Evolutionary conservation across 352 stramenopile genomes (phyloP).

Genomic region (Globisporangium rhizosaccharum): DNA sequence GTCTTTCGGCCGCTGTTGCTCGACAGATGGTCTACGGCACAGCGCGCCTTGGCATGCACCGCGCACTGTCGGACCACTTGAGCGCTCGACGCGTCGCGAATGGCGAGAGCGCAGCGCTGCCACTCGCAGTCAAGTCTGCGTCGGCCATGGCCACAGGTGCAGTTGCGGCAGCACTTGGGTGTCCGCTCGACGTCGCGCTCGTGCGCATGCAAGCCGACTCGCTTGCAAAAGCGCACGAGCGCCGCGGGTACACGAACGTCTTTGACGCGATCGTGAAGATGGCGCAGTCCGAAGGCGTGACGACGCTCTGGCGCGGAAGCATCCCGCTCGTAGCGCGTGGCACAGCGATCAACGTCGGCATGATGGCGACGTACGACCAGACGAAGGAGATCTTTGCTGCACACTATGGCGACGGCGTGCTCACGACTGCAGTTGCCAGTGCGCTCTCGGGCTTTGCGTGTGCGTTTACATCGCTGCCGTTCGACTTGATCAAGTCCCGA

Average conservation of each 20-base stretch:
- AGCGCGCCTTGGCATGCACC: constrained; percentile 80
- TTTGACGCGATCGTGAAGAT: constrained; percentile 95
- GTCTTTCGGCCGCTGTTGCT: constrained; percentile 72
- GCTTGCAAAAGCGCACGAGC: constrained; percentile 86
- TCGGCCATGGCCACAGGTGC: constrained; percentile 74
- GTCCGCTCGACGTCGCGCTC: constrained; percentile 96
- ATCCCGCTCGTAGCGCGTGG: constrained; percentile 95
- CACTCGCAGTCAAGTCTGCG: constrained; percentile 65
- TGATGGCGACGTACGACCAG: constrained; percentile 99
- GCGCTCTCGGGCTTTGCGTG: constrained; percentile 96
- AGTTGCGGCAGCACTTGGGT: constrained; percentile 95
- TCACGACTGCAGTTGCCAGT: constrained; percentile 91
- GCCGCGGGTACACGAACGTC: constrained; percentile 98
- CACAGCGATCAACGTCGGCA: constrained; percentile 98
- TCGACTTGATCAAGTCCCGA: constrained; percentile 98
- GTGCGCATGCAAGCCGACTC: constrained; percentile 98
- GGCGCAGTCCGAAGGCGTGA: constrained; percentile 76
- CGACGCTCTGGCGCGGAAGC: constrained; percentile 89
- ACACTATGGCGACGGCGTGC: constrained; percentile 59
- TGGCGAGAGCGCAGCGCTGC: constrained; percentile 61
- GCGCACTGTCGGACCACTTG: constrained; percentile 77
- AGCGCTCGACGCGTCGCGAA: constrained; percentile 57
- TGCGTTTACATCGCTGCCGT: constrained; percentile 97
- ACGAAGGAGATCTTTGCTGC: constrained; percentile 89
- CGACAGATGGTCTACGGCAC: constrained; percentile 88